Evolutionary conservation across 345 rosid genomes (phyloP).

Genomic region (Triadica sebifera): DNA sequence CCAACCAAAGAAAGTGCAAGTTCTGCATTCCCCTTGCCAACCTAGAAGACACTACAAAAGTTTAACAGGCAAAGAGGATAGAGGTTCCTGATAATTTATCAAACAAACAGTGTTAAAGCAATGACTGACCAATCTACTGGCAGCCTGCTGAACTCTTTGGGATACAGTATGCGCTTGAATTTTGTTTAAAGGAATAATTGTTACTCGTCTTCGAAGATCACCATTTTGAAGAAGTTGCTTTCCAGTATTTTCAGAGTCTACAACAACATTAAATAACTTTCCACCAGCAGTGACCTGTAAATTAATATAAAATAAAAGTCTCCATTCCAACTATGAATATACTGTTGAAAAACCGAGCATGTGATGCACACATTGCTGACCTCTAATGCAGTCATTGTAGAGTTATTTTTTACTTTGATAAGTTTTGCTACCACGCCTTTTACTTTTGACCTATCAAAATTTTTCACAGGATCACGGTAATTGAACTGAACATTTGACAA

Average conservation of each 20-base stretch:
- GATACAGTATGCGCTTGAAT: constrained; percentile 58
- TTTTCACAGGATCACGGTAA: constrained; percentile 76
- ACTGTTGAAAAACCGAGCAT: neutral
- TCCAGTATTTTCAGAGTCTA: constrained; percentile 89
- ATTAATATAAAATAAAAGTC: constrained; percentile 18
- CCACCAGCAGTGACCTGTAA: constrained; percentile 92
- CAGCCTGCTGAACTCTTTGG: constrained; percentile 66
- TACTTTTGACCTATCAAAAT: constrained; percentile 88
- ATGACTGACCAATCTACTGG: constrained; percentile 67
- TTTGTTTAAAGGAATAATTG: constrained; percentile 90
- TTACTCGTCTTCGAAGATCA: constrained; percentile 83
- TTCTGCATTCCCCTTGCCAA: constrained; percentile 87
- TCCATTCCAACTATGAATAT: neutral
- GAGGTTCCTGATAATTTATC: neutral
- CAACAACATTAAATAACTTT: constrained; percentile 82
- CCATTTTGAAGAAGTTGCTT: constrained; percentile 94
- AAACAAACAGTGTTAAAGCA: constrained; percentile 12
- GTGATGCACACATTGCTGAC: constrained; percentile 33
- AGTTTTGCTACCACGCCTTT: constrained; percentile 96
- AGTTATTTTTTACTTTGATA: constrained; percentile 76
- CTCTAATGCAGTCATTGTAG: constrained; percentile 91
- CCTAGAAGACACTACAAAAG: constrained; percentile 45
- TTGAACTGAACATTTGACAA: constrained; percentile 80
- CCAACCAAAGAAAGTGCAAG: constrained; percentile 91
- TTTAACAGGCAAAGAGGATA: neutral